Conservation (phyloP, 1,139 yeast species). For the Keqinozyma sinolaborantium region DNA sequence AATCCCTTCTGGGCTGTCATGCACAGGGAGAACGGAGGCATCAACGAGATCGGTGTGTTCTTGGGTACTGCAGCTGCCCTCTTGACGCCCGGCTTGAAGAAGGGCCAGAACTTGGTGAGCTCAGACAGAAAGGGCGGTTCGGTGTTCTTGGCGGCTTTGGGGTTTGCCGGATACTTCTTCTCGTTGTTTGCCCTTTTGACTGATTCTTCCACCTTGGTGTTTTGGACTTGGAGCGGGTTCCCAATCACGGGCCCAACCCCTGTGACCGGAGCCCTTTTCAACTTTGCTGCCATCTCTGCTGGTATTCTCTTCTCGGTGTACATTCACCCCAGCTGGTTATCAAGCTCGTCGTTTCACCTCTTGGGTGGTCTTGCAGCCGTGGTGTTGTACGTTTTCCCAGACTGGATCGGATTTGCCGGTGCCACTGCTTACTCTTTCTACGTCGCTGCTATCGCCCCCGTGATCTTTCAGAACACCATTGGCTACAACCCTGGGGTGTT, state of each 20-base stretch:
- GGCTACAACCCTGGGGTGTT: conserved; percentile 57
- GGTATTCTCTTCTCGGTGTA: conserved; percentile 45
- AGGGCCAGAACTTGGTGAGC: conserved; percentile 5
- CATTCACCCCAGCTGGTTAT: conserved; percentile 20
- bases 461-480: conserved; percentile 54
- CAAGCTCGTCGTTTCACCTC: conserved; percentile 24
- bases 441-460: conserved; percentile 61
- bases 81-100: conserved; percentile 37
- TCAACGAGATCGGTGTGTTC: conserved; percentile 67
- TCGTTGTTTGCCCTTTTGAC: conserved; percentile 71
- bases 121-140: conserved; percentile 30
- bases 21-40: conserved; percentile 84
- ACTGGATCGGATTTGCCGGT: conserved; percentile 85
- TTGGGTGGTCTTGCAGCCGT: conserved; percentile 51
- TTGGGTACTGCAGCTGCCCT: conserved; percentile 65
- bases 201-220: conserved; percentile 79
- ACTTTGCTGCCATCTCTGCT: conserved; percentile 53
- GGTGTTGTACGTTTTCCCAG: conserved; percentile 48
- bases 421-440: conserved; percentile 65
- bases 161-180: conserved; percentile 76
- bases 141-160: conserved; percentile 52
- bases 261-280: conserved; percentile 79
- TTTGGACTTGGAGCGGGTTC: conserved; percentile 95
- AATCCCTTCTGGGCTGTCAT: conserved; percentile 97
- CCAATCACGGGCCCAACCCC: conserved; percentile 87